These are phyloP conservation scores for Tetracladium maxilliforme DNA, from an alignment of 2,329 filamentous ascomycete genomes.

Conservation along the genomic window DNA sequence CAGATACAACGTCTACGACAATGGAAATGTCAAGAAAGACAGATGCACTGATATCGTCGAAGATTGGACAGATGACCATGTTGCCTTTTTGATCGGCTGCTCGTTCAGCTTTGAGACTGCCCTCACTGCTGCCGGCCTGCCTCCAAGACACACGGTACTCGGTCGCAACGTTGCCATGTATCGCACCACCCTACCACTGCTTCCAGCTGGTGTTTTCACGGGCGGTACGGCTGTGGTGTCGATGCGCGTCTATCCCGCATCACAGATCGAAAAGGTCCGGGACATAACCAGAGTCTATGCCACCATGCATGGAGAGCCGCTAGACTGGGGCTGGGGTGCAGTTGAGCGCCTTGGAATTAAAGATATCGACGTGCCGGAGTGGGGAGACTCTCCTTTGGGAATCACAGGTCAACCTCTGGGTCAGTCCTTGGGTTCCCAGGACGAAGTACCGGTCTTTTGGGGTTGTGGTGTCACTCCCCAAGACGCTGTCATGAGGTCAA, in stretches of 20 bases:
- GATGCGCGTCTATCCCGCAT: constrained; percentile 40
- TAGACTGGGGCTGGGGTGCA: constrained; percentile 50
- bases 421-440: constrained; percentile 16
- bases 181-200: constrained; percentile 36
- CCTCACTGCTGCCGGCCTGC: constrained; percentile 30
- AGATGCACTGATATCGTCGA: constrained; percentile 25
- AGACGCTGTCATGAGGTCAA: constrained; percentile 42
- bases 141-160: constrained; percentile 31
- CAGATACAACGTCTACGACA: constrained; percentile 40
- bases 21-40: constrained; percentile 23
- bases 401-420: constrained; percentile 19
- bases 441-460: constrained; percentile 42
- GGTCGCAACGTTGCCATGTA: constrained; percentile 46
- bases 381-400: constrained; percentile 32
- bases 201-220: constrained; percentile 41
- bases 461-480: constrained; percentile 54
- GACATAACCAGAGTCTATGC: constrained; percentile 37
- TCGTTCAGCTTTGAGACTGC: constrained; percentile 49
- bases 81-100: constrained; percentile 49
- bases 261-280: constrained; percentile 35
- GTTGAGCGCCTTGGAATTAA: constrained; percentile 33
- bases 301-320: constrained; percentile 46
- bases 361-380: constrained; percentile 36
- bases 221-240: constrained; percentile 41
- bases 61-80: constrained; percentile 42